Conservation (phyloP, 208 protist species). For the Leishmania mexicana region DNA sequence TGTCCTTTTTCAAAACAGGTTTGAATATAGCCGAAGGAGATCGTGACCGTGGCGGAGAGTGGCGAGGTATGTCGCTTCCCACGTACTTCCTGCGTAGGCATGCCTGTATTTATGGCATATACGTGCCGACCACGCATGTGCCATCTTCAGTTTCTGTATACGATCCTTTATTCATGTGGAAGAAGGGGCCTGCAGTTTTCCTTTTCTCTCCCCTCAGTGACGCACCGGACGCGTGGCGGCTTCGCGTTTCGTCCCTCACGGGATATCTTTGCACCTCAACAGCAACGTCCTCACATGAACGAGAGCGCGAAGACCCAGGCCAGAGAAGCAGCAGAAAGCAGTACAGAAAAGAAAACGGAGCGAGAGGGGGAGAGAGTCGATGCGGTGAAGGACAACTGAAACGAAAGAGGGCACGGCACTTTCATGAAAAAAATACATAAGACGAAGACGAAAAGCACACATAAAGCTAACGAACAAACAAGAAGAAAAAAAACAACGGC, state of each 20-base stretch:
- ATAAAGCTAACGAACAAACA: background rate
- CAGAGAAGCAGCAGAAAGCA: background rate
- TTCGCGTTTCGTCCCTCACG: background rate
- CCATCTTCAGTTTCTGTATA: too few species aligned
- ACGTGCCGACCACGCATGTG: too few species aligned
- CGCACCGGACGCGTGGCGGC: background rate
- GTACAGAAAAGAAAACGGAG: background rate
- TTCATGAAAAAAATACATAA: background rate
- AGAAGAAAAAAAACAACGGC: background rate
- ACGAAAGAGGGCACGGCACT: background rate
- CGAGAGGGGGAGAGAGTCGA: background rate
- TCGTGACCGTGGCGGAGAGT: too few species aligned
- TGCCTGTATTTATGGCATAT: too few species aligned
- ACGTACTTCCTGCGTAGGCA: too few species aligned
- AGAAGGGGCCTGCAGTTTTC: too few species aligned
- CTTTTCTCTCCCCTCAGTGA: too few species aligned
- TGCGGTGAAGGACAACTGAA: background rate
- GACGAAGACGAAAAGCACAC: background rate
- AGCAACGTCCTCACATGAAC: background rate
- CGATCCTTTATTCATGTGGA: too few species aligned
- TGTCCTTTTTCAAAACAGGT: too few species aligned
- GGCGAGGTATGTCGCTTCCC: too few species aligned
- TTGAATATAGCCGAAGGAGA: too few species aligned
- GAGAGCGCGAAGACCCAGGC: background rate
- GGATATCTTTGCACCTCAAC: background rate